Base-by-base conservation (phyloP, 768 basidiomycete species). In the Clavaria fumosa region DNA sequence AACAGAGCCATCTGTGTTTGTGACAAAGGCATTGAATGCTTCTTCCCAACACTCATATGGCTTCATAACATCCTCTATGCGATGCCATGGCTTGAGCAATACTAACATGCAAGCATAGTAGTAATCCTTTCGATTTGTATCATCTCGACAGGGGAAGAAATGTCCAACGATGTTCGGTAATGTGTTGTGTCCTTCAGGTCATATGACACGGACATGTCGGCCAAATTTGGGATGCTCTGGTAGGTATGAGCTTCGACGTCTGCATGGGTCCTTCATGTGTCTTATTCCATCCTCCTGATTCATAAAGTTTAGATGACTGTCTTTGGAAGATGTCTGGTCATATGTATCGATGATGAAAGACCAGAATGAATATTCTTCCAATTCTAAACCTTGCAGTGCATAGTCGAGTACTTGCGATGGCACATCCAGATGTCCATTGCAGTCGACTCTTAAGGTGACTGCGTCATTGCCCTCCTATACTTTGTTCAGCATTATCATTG, bases 331-430 rank as follows among this genome's bases (percentile, higher is more conserved):
- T 5, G 7, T 30, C 11, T 19, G 5, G 3, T 57, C 50, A 35
- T 54, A 53, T 4, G 50, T 54, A 23, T 50, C 26, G 1, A 49
- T 3, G 1, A 43, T 14, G 18, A 49, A 51, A 7, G 50, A 42
- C 1, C 48, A 34, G 5, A 52, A 44, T 18, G 22, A 44, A 15
- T 4, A 23, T 1, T 24, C 9, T 4, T 22, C 40, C 28, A 52
- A 12, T 12, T 5, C 44, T 0, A 42, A 31, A 12, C 51, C 52
- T 5, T 51, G 22, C 17, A 33, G 43, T 24, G 23, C 4, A 31
- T 54, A 56, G 7, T 54, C 49, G 4, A 26, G 32, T 0, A 54
- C 11, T 21, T 15, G 20, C n/a, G n/a, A 9, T 28, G n/a, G n/a
- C n/a, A n/a, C n/a, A n/a, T n/a, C n/a, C n/a, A n/a, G n/a, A n/a